phyloP scores from a whole-genome alignment of 345 rosid genomes.

The Citrus maxima region DNA sequence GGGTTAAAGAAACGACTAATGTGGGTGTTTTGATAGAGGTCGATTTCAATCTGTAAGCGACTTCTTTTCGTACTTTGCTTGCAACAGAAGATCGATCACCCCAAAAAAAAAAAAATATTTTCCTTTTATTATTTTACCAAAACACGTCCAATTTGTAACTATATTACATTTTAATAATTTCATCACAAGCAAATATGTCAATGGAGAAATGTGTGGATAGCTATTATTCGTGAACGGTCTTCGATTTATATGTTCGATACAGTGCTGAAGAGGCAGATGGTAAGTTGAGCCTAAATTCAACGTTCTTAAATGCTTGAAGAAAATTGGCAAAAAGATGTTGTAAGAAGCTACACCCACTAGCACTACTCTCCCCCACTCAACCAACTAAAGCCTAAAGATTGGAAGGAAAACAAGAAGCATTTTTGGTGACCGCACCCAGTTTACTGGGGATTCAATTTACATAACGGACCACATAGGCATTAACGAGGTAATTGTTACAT shows the following conservation, averaged over 20 bases:
- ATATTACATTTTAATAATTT: background rate
- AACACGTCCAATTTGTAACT: background rate
- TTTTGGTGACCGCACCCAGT: background rate
- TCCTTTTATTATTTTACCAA: background rate
- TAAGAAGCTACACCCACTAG: background rate
- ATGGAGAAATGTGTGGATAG: background rate
- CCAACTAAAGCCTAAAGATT: background rate
- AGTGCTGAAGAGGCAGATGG: background rate
- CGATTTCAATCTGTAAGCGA: background rate
- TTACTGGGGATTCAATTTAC: background rate
- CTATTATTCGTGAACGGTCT: background rate
- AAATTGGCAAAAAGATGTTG: background rate
- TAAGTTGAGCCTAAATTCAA: background rate
- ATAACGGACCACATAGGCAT: background rate
- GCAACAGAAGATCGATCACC: background rate
- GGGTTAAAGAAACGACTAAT: background rate
- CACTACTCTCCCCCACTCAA: background rate
- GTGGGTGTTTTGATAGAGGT: background rate
- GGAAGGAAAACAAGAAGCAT: background rate
- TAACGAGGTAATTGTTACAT: background rate
- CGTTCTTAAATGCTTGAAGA: background rate
- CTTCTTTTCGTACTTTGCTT: background rate
- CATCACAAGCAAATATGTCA: background rate
- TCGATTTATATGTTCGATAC: background rate
- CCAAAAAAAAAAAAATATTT: too few relatives aligned